Evolutionary conservation across 1,139 yeast genomes (phyloP).

Genomic region (Yamadazyma buinensis): DNA sequence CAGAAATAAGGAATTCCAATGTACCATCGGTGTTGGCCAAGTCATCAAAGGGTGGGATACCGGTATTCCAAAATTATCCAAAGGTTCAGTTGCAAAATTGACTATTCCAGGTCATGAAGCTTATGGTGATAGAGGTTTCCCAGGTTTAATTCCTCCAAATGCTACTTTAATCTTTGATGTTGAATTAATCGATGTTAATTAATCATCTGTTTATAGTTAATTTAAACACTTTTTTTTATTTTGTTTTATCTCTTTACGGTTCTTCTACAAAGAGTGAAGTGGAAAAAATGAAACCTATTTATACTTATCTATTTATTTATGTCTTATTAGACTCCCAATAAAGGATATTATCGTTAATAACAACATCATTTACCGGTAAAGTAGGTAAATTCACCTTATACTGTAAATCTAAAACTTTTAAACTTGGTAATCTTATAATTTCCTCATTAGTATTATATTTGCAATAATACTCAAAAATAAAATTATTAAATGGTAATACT

Average conservation of each 20-base stretch:
- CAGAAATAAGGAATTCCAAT: conserved; percentile 92
- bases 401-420: conserved; percentile 61
- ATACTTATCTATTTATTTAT: not conserved
- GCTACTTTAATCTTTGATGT: conserved; percentile 92
- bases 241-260: too few species aligned
- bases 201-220: too few species aligned
- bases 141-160: conserved; percentile 93
- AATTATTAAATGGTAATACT: conserved; percentile 60
- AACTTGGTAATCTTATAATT: conserved; percentile 46
- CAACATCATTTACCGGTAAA: conserved; percentile 38
- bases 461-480: conserved; percentile 37
- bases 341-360: conserved; percentile 15
- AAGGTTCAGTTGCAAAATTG: conserved; percentile 88
- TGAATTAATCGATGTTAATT: conserved; percentile 80
- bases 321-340: conserved; percentile 5
- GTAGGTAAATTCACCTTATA: conserved; percentile 64
- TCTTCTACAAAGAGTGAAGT: too few species aligned
- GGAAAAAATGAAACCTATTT: not conserved
- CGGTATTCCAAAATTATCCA: conserved; percentile 84
- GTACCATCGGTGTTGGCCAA: conserved; percentile 91
- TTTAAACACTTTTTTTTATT: not conserved
- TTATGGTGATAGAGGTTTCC: conserved; percentile 92
- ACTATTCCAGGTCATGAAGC: conserved; percentile 93
- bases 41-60: conserved; percentile 97
- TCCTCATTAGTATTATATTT: conserved; percentile 15